Conservation (phyloP, 345 rosid species). For the Linum tenue region DNA sequence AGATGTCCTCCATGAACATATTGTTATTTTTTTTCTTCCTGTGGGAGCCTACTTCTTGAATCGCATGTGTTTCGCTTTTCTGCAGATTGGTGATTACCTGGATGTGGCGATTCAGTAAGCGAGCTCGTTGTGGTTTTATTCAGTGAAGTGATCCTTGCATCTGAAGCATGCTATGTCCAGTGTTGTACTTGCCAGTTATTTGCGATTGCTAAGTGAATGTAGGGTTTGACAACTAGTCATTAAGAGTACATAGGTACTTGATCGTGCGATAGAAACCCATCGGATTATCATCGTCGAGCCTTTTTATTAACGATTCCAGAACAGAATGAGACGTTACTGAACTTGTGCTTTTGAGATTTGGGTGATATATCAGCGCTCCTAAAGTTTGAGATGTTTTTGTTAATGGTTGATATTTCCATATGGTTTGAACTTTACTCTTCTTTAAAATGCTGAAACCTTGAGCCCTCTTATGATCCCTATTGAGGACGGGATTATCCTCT, state of each 20-base stretch:
- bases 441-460: too few relatives aligned
- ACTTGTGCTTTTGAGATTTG: too few relatives aligned
- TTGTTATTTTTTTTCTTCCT: background rate
- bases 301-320: too few relatives aligned
- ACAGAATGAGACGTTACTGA: too few relatives aligned
- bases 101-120: conserved; percentile 62
- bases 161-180: background rate
- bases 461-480: too few relatives aligned
- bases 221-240: background rate
- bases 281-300: too few relatives aligned
- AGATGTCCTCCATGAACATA: background rate
- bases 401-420: too few relatives aligned
- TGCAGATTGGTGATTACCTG: conserved; percentile 88
- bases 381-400: too few relatives aligned
- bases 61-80: conserved; percentile 8
- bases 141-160: background rate
- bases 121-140: background rate
- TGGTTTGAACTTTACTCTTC: too few relatives aligned
- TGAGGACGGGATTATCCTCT: too few relatives aligned
- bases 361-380: too few relatives aligned
- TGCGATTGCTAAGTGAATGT: background rate
- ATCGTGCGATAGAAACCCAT: background rate
- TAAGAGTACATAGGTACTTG: background rate
- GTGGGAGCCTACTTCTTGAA: background rate
- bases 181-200: background rate